These are phyloP conservation scores for Hypoxylon subgilvum DNA, from an alignment of 495 filamentous ascomycete genomes.

Conservation along the genomic window DNA sequence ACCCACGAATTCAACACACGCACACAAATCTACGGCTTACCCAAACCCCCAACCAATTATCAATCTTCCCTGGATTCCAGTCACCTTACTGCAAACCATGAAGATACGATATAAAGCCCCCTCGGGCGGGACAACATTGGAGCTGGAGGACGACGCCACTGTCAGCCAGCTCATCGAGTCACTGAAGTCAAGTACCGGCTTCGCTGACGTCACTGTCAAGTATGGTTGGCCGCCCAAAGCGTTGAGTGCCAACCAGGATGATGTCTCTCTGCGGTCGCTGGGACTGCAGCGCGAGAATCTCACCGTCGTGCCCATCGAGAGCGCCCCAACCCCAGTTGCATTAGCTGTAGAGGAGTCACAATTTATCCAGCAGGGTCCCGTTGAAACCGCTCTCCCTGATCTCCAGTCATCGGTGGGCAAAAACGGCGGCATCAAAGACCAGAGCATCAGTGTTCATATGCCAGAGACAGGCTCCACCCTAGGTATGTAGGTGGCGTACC, in stretches of 20 bases:
- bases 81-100: conserved; percentile 29
- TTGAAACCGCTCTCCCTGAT: not conserved
- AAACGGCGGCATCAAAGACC: conserved; percentile 17
- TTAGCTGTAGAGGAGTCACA: not conserved
- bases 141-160: conserved; percentile 67
- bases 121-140: conserved; percentile 56
- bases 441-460: conserved; percentile 36
- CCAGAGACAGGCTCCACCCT: conserved; percentile 28
- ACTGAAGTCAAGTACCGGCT: conserved; percentile 43
- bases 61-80: not conserved
- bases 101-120: conserved; percentile 48
- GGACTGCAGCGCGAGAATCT: conserved; percentile 83
- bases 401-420: not conserved
- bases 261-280: conserved; percentile 52
- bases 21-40: too few species aligned
- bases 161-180: conserved; percentile 64
- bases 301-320: conserved; percentile 64
- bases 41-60: not conserved
- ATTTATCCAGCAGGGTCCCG: not conserved
- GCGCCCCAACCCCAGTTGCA: not conserved
- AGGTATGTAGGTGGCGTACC: conserved; percentile 29
- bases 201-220: conserved; percentile 72
- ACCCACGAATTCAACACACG: too few species aligned
- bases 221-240: conserved; percentile 83
- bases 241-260: conserved; percentile 61